Evolutionary conservation across 2,329 filamentous ascomycete species (phyloP), one percentile per base, ranked within the genome.

Genomic region (Tolypocladium sp.): DNA sequence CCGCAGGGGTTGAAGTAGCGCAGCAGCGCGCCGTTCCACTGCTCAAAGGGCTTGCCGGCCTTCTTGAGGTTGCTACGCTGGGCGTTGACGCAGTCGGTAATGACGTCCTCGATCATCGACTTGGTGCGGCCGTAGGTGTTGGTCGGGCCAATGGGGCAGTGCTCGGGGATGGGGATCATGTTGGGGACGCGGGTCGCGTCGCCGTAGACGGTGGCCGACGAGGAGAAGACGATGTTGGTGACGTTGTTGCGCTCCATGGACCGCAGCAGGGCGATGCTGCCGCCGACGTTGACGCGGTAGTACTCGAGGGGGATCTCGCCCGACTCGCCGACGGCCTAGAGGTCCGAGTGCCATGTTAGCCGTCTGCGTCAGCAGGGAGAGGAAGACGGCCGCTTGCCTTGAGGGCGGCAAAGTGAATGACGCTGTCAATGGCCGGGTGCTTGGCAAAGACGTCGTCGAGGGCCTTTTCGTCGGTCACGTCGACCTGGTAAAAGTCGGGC

Each of bases 111-210:
- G 63, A 96, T 92, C 66, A 88, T 90, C 69, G 90, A 88, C 81
- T 99, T 99, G 64, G 94, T 99, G 76, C 91, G 91, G 63, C 94
- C 95, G 77, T 99, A 99, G 33, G 93, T 92, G 82, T 97, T 99
- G 66, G 94, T 99, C 17, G 94, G 91, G 57, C 92, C 93, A 63
- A 96, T 91, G 61, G 95, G 94, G 82, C 94, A 99, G 76, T 90
- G 82, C 79, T 99, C 94, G 57, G 94, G 94, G 70, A 99, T 99
- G 64, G 94, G 94, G 65, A 99, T 99, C 94, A 99, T 99, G 82
- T 95, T 89, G 66, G 89, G 87, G 78, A 97, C 91, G 72, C 92
- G 90, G 53, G 94, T 97, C 58, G 93, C 94, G 76, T 99, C 95
- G 71, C 94, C 94, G 75, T 99, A 99, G 66, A 99, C 94, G 66